Evolutionary conservation across 176 grass and related monocot species (phyloP), one percentile per base, ranked within the genome.

Genomic region (Phoenix roebelenii): DNA sequence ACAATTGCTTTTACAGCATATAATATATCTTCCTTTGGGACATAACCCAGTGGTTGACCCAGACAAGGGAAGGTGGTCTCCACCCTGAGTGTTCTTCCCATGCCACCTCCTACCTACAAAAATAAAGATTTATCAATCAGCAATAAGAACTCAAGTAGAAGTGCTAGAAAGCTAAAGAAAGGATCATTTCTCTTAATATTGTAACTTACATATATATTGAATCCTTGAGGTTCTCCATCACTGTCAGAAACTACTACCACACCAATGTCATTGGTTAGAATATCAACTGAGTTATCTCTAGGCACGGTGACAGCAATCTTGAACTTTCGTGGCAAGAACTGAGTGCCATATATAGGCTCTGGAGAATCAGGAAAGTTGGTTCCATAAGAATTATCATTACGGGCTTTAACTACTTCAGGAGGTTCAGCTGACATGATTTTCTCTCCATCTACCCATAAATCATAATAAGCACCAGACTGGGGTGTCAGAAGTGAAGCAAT

Each of bases 401-500:
- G 81, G 49, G 88, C 88, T 70, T 83, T 64, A 0, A 86, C 83
- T 39, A 98, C 94, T 67, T 98, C 94, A 16, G 84, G 84, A 56
- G 84, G 88, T 48, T 93, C 94, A 51, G 82, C 78, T 25, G 94
- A 92, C 88, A 98, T 98, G 69, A 98, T 81, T 77, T 98, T 93
- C 68, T 98, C 94, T 52, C 94, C 85, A 79, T 98, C 94, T 39
- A 98, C 85, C 94, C 94, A 98, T 49, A 98, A 57, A 71, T 98
- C 93, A 83, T 98, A 98, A 68, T 98, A 98, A 54, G 93, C 81
- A 24, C 93, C 87, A 0, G 94, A 85, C 52, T 98, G 88, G 24
- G 94, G 94, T 29, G 88, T 81, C 52, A 98, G 73, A 65, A 98
- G 85, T n/a, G 84, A 70, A 0, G 94, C 94, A 62, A 92, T 92